Conservation (phyloP, 164 flowering plant species). For the Dillenia turbinata region DNA sequence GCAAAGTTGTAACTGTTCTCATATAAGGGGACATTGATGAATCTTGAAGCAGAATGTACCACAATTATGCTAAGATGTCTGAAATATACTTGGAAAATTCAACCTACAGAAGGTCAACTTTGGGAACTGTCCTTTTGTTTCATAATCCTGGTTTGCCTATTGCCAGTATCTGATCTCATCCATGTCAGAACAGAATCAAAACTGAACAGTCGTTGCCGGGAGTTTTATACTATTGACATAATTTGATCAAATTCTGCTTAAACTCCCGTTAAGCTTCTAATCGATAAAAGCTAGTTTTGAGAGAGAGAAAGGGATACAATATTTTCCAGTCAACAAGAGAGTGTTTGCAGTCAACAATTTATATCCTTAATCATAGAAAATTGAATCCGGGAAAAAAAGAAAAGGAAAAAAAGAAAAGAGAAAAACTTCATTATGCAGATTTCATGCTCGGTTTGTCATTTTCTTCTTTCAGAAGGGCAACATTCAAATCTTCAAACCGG, state of each 20-base stretch:
- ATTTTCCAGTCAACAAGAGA: constrained; percentile 18
- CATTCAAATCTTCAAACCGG: constrained; percentile 12
- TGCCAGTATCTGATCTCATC: no score
- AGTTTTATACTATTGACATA: no score
- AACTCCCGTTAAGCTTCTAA: constrained; percentile 1
- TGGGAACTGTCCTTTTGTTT: no score
- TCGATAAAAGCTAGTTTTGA: background rate
- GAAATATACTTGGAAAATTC: no score
- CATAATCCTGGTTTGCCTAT: no score
- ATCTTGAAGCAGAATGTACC: no score
- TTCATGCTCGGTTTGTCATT: constrained; percentile 2
- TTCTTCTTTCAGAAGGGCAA: constrained; percentile 10
- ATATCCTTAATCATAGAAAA: constrained; percentile 21
- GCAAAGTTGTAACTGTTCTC: no score
- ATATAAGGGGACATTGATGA: no score
- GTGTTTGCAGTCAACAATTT: constrained; percentile 18
- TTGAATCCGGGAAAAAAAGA: constrained; percentile 3
- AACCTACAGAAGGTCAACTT: no score
- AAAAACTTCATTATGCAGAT: constrained; percentile 8
- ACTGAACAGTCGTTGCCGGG: no score
- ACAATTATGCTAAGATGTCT: no score
- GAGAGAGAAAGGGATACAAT: constrained; percentile 13
- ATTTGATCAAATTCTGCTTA: constrained; percentile 1
- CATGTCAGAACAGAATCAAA: no score
- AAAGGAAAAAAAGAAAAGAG: constrained; percentile 3